phyloP scores from a whole-genome alignment of 352 stramenopile species.

The Globisporangium paddicum region DNA sequence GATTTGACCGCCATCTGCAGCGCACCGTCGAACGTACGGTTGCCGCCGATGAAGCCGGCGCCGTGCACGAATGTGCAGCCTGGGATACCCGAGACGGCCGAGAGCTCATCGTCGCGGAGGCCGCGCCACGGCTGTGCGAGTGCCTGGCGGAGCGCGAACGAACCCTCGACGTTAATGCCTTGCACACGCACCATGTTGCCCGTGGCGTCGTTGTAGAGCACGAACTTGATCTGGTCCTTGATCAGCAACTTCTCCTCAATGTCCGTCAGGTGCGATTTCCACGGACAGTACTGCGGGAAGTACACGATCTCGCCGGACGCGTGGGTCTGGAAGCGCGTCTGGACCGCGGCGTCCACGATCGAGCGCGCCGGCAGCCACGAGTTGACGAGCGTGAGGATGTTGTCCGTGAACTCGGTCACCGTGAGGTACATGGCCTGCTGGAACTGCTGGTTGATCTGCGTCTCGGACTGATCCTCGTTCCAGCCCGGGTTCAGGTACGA shows the following conservation, averaged over 20 bases:
- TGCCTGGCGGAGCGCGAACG: slow-evolving; percentile 92
- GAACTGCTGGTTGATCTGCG: slow-evolving; percentile 90
- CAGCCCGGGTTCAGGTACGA: slow-evolving; percentile 93
- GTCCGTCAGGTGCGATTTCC: slow-evolving; percentile 96
- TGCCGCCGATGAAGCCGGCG: slow-evolving; percentile 98
- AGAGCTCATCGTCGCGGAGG: slow-evolving; percentile 92
- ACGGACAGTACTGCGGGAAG: slow-evolving; percentile 91
- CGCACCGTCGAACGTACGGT: slow-evolving; percentile 94
- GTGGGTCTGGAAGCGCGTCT: slow-evolving; percentile 86
- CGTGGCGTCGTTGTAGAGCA: slow-evolving; percentile 94
- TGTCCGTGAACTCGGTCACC: slow-evolving; percentile 92
- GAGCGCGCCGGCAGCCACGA: slow-evolving; percentile 92
- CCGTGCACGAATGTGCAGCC: slow-evolving; percentile 97
- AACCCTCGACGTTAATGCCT: slow-evolving; percentile 92
- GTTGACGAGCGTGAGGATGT: slow-evolving; percentile 89
- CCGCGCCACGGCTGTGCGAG: slow-evolving; percentile 93
- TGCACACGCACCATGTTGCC: slow-evolving; percentile 95
- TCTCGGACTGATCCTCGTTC: slow-evolving; percentile 91
- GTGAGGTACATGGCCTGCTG: slow-evolving; percentile 93
- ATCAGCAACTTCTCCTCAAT: slow-evolving; percentile 92
- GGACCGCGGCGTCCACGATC: slow-evolving; percentile 91
- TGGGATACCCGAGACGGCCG: slow-evolving; percentile 81
- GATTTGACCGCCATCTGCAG: slow-evolving; percentile 91
- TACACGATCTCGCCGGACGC: slow-evolving; percentile 92
- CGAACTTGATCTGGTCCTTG: slow-evolving; percentile 93